Percentiles rank a stretch among this genome's conserved stretches.
These are phyloP conservation scores for Rhodofomes roseus DNA, from an alignment of 1,284 basidiomycete genomes.

Conservation along the genomic window DNA sequence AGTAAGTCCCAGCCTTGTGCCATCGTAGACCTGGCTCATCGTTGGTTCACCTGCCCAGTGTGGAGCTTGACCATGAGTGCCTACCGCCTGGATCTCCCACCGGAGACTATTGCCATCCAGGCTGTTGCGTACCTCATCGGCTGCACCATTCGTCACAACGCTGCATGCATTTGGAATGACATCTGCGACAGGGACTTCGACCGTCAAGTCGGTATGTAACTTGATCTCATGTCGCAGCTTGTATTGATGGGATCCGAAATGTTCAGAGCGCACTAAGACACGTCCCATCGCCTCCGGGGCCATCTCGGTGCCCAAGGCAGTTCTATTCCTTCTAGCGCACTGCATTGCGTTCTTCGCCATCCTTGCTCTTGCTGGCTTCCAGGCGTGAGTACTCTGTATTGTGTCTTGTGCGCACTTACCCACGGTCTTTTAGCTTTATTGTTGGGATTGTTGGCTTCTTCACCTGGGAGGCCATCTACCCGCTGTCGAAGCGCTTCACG, in stretches of 20 bases:
- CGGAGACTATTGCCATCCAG: conserved; percentile 13
- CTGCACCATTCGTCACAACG: conserved; percentile 27
- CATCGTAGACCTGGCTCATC: not conserved
- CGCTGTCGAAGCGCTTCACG: conserved; percentile 26
- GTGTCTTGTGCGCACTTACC: not conserved
- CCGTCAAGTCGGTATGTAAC: conserved; percentile 29
- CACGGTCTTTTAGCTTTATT: conserved; percentile 1
- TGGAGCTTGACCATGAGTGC: conserved; percentile 26
- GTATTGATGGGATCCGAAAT: not conserved
- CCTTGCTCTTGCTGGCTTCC: conserved; percentile 15
- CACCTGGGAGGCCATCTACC: conserved; percentile 16
- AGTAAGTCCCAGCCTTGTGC: conserved; percentile 16
- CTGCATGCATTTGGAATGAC: conserved; percentile 35
- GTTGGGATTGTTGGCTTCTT: conserved; percentile 6
- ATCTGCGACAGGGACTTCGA: conserved; percentile 39
- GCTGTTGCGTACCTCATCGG: conserved; percentile 19
- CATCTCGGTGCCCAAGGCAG: conserved; percentile 3
- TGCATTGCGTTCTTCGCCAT: not conserved
- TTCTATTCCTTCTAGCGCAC: conserved; percentile 3
- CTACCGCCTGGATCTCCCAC: conserved; percentile 15
- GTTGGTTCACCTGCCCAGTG: conserved; percentile 8
- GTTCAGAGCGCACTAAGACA: conserved; percentile 22
- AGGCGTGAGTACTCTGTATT: conserved; percentile 4
- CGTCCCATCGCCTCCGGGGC: conserved; percentile 7
- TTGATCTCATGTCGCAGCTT: not conserved